Base-by-base conservation (phyloP, 2,329 filamentous ascomycete genomes). In the Exophiala dermatitidis region DNA sequence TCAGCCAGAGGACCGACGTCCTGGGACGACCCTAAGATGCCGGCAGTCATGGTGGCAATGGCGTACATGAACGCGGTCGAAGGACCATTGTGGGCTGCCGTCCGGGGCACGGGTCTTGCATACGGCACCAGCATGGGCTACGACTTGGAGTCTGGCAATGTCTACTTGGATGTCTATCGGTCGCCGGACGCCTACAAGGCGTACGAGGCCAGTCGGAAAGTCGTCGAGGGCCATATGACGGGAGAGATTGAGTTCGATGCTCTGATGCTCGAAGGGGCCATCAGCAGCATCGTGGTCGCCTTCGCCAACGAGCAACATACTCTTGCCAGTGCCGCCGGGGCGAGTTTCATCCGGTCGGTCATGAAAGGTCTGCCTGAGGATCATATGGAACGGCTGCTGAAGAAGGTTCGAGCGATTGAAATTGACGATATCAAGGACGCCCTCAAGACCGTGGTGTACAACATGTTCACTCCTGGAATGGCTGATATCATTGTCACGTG, bases 41-140 rank as follows among this genome's bases (percentile, higher is more conserved):
- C 93, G 0, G 84, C 90, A 1, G 78, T 95, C 48, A 81, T 95
- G 68, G 90, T 98, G 5, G 90, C 91, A 0, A 82, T 90, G 46
- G 84, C 90, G 19, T 97, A 96, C 67, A 84, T 98, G 56, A 90
- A 96, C 66, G 84, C 90, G 0, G 86, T 94, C 12, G 93, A 98
- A 70, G 93, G 93, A 0, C 93, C 93, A 0, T 81, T 98, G 32
- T 97, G 93, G 91, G 86, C 86, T 59, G 88, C 89, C 0, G 87
- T 97, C 46, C 88, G 93, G 44, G 93, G 93, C 52, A 93, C 88
- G 41, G 93, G 93, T 42, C 83, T 97, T 48, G 93, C 93, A 0
- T 98, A 98, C 66, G 90, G 90, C 49, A 85, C 86, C 0, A 82
- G 80, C 63, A 95, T 97, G 66, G 78, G 78, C 42, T 84, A 86